Percentiles rank a stretch among this genome's conserved stretches.
These are phyloP conservation scores for Trichoderma atroviride DNA, from an alignment of 2,329 filamentous ascomycete genomes.

Conservation along the genomic window DNA sequence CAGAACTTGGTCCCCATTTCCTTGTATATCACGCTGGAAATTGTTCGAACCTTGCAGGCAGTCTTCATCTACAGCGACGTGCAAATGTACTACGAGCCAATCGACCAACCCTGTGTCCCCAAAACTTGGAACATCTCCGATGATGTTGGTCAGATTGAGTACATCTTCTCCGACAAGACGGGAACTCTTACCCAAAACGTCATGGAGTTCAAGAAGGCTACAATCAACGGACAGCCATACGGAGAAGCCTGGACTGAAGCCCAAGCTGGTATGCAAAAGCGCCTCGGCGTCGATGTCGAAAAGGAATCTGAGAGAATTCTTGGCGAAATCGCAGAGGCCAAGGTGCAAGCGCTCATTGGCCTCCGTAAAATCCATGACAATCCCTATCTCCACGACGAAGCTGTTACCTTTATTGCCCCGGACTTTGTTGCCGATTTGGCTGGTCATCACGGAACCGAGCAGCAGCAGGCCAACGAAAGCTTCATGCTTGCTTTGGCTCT, in stretches of 20 bases:
- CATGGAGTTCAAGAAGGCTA: constrained; percentile 99
- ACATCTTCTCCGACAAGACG: constrained; percentile 98
- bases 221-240: constrained; percentile 93
- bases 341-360: constrained; percentile 69
- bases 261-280: constrained; percentile 92
- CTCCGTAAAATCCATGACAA: constrained; percentile 83
- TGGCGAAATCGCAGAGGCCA: constrained; percentile 78
- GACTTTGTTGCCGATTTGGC: constrained; percentile 83
- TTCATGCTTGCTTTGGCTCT: constrained; percentile 95
- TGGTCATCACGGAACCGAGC: constrained; percentile 74
- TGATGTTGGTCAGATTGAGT: constrained; percentile 96
- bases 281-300: constrained; percentile 84
- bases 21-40: constrained; percentile 95
- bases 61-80: constrained; percentile 97
- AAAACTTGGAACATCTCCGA: constrained; percentile 99
- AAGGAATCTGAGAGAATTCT: constrained; percentile 73
- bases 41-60: constrained; percentile 88
- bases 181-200: constrained; percentile 94
- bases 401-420: constrained; percentile 88
- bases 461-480: constrained; percentile 75
- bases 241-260: constrained; percentile 98
- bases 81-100: constrained; percentile 93
- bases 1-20: constrained; percentile 99
- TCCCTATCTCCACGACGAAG: constrained; percentile 85
- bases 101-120: constrained; percentile 93